These are phyloP conservation scores for Blumeria hordei DNA, from an alignment of 2,329 filamentous ascomycete species.

Conservation along the genomic window DNA sequence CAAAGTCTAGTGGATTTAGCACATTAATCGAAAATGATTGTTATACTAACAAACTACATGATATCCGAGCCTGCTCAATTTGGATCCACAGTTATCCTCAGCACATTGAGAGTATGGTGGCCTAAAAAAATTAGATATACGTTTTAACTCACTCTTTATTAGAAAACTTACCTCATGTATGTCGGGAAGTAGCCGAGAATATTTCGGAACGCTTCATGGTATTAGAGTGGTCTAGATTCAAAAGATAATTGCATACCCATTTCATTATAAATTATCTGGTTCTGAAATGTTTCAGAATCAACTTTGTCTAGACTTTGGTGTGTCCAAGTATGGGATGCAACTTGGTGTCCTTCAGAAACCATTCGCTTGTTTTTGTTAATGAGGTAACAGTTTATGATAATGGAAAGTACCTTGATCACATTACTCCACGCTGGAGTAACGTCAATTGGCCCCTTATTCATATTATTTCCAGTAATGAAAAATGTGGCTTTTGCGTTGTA, in stretches of 20 bases:
- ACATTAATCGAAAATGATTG: not conserved
- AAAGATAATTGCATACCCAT: conserved; percentile 13
- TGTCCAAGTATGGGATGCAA: conserved; percentile 33
- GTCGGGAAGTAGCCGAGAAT: conserved; percentile 30
- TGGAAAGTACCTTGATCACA: conserved; percentile 18
- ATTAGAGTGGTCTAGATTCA: not conserved
- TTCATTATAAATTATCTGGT: conserved; percentile 28
- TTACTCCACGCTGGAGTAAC: conserved; percentile 20
- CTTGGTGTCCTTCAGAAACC: conserved; percentile 24
- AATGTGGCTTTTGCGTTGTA: conserved; percentile 43
- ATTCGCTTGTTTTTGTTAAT: conserved; percentile 16
- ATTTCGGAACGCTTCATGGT: conserved; percentile 21
- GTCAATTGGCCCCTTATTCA: conserved; percentile 17
- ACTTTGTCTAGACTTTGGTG: conserved; percentile 24
- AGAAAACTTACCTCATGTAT: conserved; percentile 19
- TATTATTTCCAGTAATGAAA: conserved; percentile 24
- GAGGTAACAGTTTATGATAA: not conserved
- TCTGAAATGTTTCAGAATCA: conserved; percentile 19
- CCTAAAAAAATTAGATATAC: conserved; percentile 4
- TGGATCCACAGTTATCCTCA: conserved; percentile 14
- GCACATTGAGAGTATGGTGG: conserved; percentile 23
- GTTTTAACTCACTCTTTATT: not conserved
- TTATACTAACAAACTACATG: conserved; percentile 18
- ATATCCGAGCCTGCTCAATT: conserved; percentile 20
- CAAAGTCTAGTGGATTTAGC: conserved; percentile 8